Evolutionary conservation across 352 stramenopile genomes (phyloP).

Genomic region (Phytopythium cucurbitacearum): DNA sequence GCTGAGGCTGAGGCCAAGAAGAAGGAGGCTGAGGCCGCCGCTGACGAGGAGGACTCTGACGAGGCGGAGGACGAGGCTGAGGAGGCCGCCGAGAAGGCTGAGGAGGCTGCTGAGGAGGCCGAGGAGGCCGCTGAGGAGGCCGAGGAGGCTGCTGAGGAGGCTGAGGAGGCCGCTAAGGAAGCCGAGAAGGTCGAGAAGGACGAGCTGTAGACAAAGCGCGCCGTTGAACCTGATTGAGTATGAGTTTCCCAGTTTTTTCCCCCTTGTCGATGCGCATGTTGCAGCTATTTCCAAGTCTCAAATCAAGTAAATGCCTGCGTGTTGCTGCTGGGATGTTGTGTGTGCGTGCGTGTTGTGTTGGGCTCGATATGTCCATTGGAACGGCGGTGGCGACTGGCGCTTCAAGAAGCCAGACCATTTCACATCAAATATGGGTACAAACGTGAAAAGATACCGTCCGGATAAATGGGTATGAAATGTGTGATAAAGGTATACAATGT

Average conservation of each 20-base stretch:
- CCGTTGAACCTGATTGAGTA: constrained; percentile 1
- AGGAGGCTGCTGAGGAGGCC: constrained; percentile 12
- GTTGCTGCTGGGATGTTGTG: too few relatives aligned
- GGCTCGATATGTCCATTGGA: too few relatives aligned
- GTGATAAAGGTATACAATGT: too few relatives aligned
- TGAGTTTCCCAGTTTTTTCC: neutral
- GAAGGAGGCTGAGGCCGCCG: constrained; percentile 62
- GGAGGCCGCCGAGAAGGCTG: constrained; percentile 13
- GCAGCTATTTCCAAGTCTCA: too few relatives aligned
- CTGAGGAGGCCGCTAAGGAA: constrained; percentile 13
- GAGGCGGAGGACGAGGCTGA: constrained; percentile 44
- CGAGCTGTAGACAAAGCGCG: constrained; percentile 30
- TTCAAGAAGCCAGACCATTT: too few relatives aligned
- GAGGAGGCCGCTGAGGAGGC: constrained; percentile 10
- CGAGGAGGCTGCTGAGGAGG: constrained; percentile 9
- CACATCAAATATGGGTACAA: too few relatives aligned
- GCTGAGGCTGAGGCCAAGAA: constrained; percentile 68
- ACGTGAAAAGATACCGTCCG: too few relatives aligned
- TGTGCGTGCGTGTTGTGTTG: too few relatives aligned
- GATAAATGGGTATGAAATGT: too few relatives aligned
- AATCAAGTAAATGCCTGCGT: too few relatives aligned
- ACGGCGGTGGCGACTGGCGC: too few relatives aligned
- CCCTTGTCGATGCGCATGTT: neutral
- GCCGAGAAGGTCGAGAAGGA: constrained; percentile 33
- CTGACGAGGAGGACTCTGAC: constrained; percentile 52